Evolutionary conservation across 495 filamentous ascomycete genomes (phyloP), one percentile per base, ranked within the genome.

Genomic region (Lophium mytilinum): DNA sequence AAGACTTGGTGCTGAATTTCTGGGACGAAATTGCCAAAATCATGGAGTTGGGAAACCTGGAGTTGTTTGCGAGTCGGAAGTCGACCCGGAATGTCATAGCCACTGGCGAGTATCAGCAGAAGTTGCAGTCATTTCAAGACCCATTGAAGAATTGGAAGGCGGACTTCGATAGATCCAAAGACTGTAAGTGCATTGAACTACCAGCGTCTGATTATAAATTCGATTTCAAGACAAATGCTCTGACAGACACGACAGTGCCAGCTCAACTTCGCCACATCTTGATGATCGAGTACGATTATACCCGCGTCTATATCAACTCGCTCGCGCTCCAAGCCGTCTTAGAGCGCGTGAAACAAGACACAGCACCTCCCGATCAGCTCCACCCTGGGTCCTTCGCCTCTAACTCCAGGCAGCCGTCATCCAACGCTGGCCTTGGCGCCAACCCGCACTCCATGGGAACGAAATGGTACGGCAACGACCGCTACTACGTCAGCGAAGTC

Each of bases 301-400:
- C 66, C 19, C 63, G 68, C 15, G 68, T 96, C 48, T 97, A 96
- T 67, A 78, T 95, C 73, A 96, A 96, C 65, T 94, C 89, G 5
- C 78, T 98, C 12, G 89, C 89, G 3, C 73, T 98, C 11, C 93
- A 98, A 74, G 94, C 93, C 5, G 90, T 97, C 17, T 86, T 96
- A 15, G 92, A 96, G 70, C 82, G 92, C 37, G 96, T 89, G 75
- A 91, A 89, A 5, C 86, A 78, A 39, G 89, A 80, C 45, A 64
- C 66, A 9, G 64, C 69, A 0, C 45, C 55, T 17, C 60, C 57
- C 18, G 24, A 37, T n/a, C 52, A 65, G 36, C 58, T 56, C 14
- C 61, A 64, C 41, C 63, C 52, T 15, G 7, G 19, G 18, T 77
- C 74, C 35, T 60, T 55, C 37, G 61, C 60, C 18, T 71, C 74